Base-by-base conservation (phyloP, 1,139 yeast species). In the Torulaspora pretoriensis region DNA sequence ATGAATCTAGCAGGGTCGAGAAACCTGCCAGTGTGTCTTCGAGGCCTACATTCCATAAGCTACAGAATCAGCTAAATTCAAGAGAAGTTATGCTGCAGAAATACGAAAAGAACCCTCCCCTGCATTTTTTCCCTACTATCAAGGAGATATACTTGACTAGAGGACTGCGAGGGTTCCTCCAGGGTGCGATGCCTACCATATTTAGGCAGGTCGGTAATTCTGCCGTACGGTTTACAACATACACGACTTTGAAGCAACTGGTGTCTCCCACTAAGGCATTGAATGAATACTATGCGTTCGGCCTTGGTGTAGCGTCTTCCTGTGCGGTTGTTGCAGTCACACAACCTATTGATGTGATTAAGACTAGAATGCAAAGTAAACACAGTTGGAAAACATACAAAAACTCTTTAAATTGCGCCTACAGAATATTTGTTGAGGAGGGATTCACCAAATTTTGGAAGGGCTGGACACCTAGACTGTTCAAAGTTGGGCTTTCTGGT, bases 321-420 rank as follows among this genome's bases (percentile, higher is more conserved):
- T 67, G 70, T 40, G 86, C 80, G 0, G 95, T 88, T 22, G 86
- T 88, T 4, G 77, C 78, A 0, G 71, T 80, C 0, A 90, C 97
- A 0, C 97, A 90, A 66, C 98, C 98, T 0, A 70, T 92, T 16
- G 98, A 92, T 68, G 89, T 89, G 4, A 69, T 90, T 42, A 92
- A 92, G 67, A 81, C 96, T 1, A 78, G 96, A 61, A 80, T 89
- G 78, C 97, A 90, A 65, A 79, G 89, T 64, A 79, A 81, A 48
- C 73, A 75, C 60, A 83, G 65, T 2, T 56, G 59, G 51, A 57
- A 82, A 9, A 72, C 77, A 49, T 65, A 73, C 26, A 77, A 77
- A 41, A 90, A 86, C 62, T 73, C 88, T 7, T 67, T 88, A 53
- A 71, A 81, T 33, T 84, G 96, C 47, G 83, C 89, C 2, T 86